Evolutionary conservation across 2,329 filamentous ascomycete genomes (phyloP), one percentile per base, ranked within the genome.

Genomic region (Diaporthe vaccinii): DNA sequence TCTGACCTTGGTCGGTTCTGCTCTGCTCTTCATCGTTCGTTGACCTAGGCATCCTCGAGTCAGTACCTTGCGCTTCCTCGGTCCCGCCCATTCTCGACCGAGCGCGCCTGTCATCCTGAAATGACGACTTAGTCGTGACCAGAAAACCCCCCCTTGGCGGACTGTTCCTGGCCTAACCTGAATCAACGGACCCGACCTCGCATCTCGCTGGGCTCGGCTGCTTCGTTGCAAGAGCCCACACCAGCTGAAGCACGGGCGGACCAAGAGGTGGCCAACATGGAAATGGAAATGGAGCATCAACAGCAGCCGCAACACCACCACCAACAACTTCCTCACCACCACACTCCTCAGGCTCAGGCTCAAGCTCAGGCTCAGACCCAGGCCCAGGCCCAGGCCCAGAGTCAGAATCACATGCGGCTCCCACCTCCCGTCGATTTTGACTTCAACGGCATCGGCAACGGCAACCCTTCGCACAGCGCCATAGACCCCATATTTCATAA

Each of bases 351-450:
- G 65, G n/a, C 46, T 20, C 65, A 55, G 10, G 49, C 28, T 55
- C 65, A 69, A 22, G 44, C 31, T 10, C 62, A 68, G 10, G 46
- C 44, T 39, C 44, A 53, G n/a, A 12, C 61, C n/a, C 65, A 41
- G 46, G 28, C 8, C 59, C 59, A 65, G 36, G 4, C 44, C 22
- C 44, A 67, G 62, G 44, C 65, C 0, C 49, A 86, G 83, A 85
- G 85, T 79, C 82, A 83, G 77, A 84, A 84, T 87, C 87, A 87
- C 85, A 87, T 88, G 86, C 76, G 68, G 41, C 83, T 86, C 79
- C 79, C 81, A 73, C 79, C 79, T 75, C 81, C 79, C 76, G 77
- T 79, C 79, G 78, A 79, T 77, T 71, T 61, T 62, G 46, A 69
- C 51, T 72, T 57, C 58, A 75, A 36, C 70, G 53, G 39, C 67